Evolutionary conservation across 1,284 basidiomycete genomes (phyloP).

Genomic region (Flammula alnicola): DNA sequence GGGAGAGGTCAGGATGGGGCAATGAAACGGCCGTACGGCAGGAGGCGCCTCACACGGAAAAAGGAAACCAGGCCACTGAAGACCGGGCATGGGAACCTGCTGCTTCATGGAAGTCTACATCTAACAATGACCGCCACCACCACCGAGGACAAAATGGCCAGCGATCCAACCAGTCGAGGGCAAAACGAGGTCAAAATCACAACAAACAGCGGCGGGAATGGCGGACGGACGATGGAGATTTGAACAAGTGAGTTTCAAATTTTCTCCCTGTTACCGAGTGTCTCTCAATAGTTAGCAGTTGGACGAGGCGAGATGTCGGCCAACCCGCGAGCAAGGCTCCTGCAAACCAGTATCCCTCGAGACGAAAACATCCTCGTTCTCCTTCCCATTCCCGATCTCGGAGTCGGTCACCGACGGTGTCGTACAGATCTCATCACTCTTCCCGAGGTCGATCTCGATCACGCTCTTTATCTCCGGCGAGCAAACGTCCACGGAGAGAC

Average conservation of each 20-base stretch:
- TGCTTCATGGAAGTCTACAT: constrained; percentile 57
- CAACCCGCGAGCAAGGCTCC: constrained; percentile 38
- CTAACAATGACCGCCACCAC: constrained; percentile 36
- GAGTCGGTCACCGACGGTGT: constrained; percentile 65
- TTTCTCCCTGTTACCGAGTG: constrained; percentile 16
- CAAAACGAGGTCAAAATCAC: constrained; percentile 39
- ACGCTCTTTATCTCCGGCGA: constrained; percentile 54
- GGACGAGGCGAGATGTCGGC: constrained; percentile 51
- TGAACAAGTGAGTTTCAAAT: constrained; percentile 64
- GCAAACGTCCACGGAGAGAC: constrained; percentile 57
- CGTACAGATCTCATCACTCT: constrained; percentile 65
- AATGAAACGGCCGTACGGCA: constrained; percentile 26
- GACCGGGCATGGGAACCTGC: constrained; percentile 70
- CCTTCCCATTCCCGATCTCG: constrained; percentile 56
- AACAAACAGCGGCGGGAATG: constrained; percentile 59
- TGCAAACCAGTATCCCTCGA: constrained; percentile 29
- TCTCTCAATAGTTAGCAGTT: constrained; percentile 39
- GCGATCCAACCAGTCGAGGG: constrained; percentile 39
- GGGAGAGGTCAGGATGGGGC: constrained; percentile 38
- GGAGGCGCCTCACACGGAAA: constrained; percentile 36
- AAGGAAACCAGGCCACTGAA: constrained; percentile 30
- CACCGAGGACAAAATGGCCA: constrained; percentile 39
- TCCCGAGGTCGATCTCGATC: constrained; percentile 69
- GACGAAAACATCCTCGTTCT: constrained; percentile 52
- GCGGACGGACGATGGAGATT: constrained; percentile 62